Conservation (phyloP, 1,284 basidiomycete genomes). For the Heterobasidion occidentale region DNA sequence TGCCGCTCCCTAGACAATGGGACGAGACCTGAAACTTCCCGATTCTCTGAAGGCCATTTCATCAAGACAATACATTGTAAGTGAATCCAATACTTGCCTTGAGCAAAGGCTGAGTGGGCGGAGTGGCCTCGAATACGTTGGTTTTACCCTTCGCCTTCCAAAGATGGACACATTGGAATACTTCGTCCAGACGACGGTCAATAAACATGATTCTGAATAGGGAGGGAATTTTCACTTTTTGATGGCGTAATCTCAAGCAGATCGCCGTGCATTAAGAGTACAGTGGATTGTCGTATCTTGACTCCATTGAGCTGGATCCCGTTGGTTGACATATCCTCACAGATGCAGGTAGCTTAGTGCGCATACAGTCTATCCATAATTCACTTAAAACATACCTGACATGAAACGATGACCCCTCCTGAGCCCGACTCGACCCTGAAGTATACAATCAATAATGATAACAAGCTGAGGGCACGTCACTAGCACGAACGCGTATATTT, state of each 20-base stretch:
- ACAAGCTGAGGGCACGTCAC: too few relatives aligned
- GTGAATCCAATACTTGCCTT: conserved; percentile 26
- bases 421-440: conserved; percentile 57
- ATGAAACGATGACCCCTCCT: conserved; percentile 68
- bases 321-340: conserved; percentile 71
- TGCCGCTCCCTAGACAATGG: conserved; percentile 70
- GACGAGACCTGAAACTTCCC: conserved; percentile 63
- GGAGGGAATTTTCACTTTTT: conserved; percentile 32
- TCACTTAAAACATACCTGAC: conserved; percentile 40
- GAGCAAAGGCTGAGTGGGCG: conserved; percentile 40
- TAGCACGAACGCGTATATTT: conserved; percentile 58
- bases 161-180: conserved; percentile 57
- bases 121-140: conserved; percentile 54
- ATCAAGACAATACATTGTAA: neutral
- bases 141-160: conserved; percentile 44
- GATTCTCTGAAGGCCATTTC: conserved; percentile 28
- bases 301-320: conserved; percentile 68
- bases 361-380: neutral
- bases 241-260: conserved; percentile 57
- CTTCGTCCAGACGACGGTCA: conserved; percentile 25
- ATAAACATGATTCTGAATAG: neutral
- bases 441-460: too few relatives aligned
- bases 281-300: conserved; percentile 50
- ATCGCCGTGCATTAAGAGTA: conserved; percentile 73
- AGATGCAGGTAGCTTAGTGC: neutral